Conservation (phyloP, 148 eudicot species). For the Chenopodium suecicum region DNA sequence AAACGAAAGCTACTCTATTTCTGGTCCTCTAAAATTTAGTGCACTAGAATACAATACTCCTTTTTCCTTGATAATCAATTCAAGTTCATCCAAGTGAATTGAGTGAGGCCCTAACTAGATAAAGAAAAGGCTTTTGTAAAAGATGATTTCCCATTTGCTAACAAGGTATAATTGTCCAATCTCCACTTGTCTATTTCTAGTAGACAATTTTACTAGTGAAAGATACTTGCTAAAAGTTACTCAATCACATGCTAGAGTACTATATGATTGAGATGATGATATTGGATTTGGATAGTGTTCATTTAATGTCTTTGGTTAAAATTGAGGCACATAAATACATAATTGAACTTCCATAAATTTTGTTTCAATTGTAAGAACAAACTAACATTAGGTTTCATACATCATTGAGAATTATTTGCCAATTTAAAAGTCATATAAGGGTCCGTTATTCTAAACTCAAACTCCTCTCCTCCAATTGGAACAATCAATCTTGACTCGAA, state of each 20-base stretch:
- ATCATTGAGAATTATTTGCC: no score
- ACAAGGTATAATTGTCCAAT: constrained; percentile 2
- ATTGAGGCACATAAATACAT: neutral
- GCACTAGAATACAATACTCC: neutral
- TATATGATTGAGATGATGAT: neutral
- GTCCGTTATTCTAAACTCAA: no score
- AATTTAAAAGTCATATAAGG: no score
- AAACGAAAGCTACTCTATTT: neutral
- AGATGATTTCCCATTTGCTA: neutral
- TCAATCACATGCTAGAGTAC: neutral
- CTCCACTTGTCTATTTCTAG: constrained; percentile 8
- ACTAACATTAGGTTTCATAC: no score
- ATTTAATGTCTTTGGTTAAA: neutral
- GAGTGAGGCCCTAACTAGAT: neutral
- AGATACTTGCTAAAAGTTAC: constrained; percentile 2
- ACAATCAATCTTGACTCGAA: no score
- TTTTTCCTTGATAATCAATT: neutral
- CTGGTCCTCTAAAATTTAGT: neutral
- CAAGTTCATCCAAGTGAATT: neutral
- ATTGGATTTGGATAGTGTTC: neutral
- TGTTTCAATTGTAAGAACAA: neutral
- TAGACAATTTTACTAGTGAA: neutral
- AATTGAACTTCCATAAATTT: neutral
- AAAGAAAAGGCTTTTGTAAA: neutral
- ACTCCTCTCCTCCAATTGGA: no score